A percentile compares a stretch with the other conserved stretches of the same genome.
Conservation (phyloP, 2,329 filamentous ascomycete species). For the Cordyceps cateniannulata region DNA sequence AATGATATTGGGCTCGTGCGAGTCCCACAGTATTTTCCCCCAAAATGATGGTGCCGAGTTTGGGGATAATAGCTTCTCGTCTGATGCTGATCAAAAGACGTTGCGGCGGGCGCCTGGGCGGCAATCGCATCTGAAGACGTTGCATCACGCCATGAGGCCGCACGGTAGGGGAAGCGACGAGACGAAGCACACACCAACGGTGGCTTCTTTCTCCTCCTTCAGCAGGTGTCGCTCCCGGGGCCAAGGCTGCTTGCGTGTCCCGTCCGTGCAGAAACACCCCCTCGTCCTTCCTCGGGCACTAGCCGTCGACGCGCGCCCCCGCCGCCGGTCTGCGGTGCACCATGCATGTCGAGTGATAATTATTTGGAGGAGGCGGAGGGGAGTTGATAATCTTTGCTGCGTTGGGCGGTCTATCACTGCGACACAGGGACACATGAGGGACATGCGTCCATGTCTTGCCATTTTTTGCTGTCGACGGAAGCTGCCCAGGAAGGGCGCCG, state of each 20-base stretch:
- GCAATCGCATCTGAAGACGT: conserved; percentile 1
- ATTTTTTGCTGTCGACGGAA: neutral
- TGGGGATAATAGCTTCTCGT: neutral
- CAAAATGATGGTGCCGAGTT: neutral
- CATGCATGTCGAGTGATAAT: neutral
- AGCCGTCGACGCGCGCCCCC: conserved; percentile 1
- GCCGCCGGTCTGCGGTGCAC: neutral
- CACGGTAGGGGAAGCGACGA: neutral
- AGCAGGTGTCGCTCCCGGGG: neutral
- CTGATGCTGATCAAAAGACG: neutral
- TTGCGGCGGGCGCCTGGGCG: neutral
- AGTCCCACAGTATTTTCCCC: neutral
- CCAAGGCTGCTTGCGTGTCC: neutral
- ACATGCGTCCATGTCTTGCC: neutral
- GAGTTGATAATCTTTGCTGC: neutral
- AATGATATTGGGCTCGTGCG: neutral
- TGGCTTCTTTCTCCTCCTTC: neutral
- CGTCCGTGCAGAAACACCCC: neutral
- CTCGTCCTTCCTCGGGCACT: neutral
- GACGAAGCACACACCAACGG: neutral
- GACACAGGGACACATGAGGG: neutral
- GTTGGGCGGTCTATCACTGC: neutral
- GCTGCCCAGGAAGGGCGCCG: neutral
- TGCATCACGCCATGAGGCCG: neutral
- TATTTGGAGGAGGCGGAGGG: neutral